Evolutionary conservation across 345 rosid species (phyloP).

Genomic region (Rhodamnia rubescens): DNA sequence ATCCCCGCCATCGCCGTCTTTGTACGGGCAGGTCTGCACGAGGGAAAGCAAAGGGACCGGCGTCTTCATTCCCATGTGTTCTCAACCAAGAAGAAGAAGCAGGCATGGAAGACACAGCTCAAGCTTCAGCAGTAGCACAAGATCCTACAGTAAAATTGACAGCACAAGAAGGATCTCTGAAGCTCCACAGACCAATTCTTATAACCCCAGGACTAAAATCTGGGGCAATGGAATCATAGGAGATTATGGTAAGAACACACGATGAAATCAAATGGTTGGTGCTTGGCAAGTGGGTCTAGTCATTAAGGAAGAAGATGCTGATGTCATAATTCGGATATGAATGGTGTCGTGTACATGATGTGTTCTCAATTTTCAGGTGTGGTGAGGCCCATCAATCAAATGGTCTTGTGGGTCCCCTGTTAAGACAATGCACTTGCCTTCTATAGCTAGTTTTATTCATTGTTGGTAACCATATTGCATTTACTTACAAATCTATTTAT

Average conservation of each 20-base stretch:
- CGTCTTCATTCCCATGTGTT: conserved; percentile 68
- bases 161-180: background rate
- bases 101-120: conserved; percentile 39
- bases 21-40: conserved; percentile 1
- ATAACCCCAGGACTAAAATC: background rate
- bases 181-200: background rate
- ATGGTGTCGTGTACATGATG: background rate
- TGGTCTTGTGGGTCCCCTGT: background rate
- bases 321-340: background rate
- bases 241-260: background rate
- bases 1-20: conserved; percentile 24
- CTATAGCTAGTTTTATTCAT: background rate
- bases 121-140: conserved; percentile 13
- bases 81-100: conserved; percentile 59
- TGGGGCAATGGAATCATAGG: background rate
- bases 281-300: background rate
- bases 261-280: background rate
- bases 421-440: background rate
- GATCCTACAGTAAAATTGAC: conserved; percentile 15
- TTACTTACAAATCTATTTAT: background rate
- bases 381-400: background rate
- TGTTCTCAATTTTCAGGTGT: background rate
- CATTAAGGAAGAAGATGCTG: background rate
- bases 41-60: conserved; percentile 88
- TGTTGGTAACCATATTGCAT: background rate